phyloP scores from a whole-genome alignment of 106 monocot genomes.

The Chionographis japonica region DNA sequence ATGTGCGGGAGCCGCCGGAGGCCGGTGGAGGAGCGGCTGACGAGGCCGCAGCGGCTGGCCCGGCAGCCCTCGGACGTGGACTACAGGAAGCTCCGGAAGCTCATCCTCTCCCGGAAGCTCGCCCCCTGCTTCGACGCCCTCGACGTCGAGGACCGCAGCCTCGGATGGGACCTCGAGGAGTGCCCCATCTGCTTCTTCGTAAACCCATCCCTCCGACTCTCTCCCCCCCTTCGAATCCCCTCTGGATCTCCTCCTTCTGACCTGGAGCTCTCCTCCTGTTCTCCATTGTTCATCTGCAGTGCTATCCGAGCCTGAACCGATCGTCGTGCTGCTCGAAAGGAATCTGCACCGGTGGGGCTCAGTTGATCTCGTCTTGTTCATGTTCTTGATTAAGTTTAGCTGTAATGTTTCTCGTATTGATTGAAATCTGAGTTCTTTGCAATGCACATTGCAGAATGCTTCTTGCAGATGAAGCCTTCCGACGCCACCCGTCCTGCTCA shows the following conservation, averaged over 20 bases:
- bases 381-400: background rate
- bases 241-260: background rate
- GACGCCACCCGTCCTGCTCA: slow-evolving; percentile 14
- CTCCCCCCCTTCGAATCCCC: background rate
- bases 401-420: background rate
- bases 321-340: slow-evolving; percentile 63
- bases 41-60: slow-evolving; percentile 44
- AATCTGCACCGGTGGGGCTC: slow-evolving; percentile 60
- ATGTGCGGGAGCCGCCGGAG: slow-evolving; percentile 20
- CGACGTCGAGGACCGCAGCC: slow-evolving; percentile 41
- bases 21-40: slow-evolving; percentile 58
- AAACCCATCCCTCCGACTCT: background rate
- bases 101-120: slow-evolving; percentile 55
- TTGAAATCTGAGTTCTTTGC: background rate
- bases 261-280: slow-evolving; percentile 3
- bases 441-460: slow-evolving; percentile 47
- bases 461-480: slow-evolving; percentile 49
- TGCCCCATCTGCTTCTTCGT: slow-evolving; percentile 83
- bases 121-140: slow-evolving; percentile 63
- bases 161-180: slow-evolving; percentile 46
- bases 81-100: slow-evolving; percentile 51
- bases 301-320: slow-evolving; percentile 68
- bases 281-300: slow-evolving; percentile 27
- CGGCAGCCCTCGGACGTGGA: slow-evolving; percentile 48
- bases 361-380: slow-evolving; percentile 4